Percentiles rank a stretch among this genome's conserved stretches.
These are phyloP conservation scores for Candida broadrunensis DNA, from an alignment of 805 yeast genomes.

Conservation along the genomic window DNA sequence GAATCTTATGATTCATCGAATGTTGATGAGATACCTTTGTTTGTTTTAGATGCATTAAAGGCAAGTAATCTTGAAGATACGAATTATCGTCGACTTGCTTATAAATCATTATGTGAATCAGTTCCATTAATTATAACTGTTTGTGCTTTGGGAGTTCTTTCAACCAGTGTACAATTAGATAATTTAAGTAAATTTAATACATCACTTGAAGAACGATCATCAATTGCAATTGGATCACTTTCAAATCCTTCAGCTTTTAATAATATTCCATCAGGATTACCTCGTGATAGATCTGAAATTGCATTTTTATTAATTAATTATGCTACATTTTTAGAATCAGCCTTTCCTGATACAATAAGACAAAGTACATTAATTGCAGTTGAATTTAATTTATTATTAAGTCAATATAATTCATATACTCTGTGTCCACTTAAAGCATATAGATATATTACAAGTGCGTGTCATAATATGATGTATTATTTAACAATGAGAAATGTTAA, in stretches of 20 bases:
- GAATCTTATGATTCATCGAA: constrained; percentile 6
- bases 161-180: constrained; percentile 30
- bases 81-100: constrained; percentile 15
- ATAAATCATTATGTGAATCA: constrained; percentile 15
- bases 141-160: constrained; percentile 31
- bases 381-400: constrained; percentile 18
- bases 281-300: constrained; percentile 17
- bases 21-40: constrained; percentile 6
- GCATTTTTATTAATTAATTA: constrained; percentile 20
- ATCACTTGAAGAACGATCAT: constrained; percentile 26
- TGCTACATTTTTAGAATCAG: constrained; percentile 15
- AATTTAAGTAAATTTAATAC: constrained; percentile 25
- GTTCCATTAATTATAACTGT: constrained; percentile 24
- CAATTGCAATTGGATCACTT: constrained; percentile 18
- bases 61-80: constrained; percentile 14
- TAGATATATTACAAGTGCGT: constrained; percentile 20
- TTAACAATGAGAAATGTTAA: constrained; percentile 16
- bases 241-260: constrained; percentile 5
- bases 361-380: constrained; percentile 15
- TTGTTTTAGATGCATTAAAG: constrained; percentile 11
- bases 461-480: constrained; percentile 28
- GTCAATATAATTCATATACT: constrained; percentile 24
- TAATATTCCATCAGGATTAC: constrained; percentile 9
- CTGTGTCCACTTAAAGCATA: constrained; percentile 26
- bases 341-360: constrained; percentile 18